Base-by-base conservation (phyloP, 352 stramenopile genomes). In the Plasmopara muralis region DNA sequence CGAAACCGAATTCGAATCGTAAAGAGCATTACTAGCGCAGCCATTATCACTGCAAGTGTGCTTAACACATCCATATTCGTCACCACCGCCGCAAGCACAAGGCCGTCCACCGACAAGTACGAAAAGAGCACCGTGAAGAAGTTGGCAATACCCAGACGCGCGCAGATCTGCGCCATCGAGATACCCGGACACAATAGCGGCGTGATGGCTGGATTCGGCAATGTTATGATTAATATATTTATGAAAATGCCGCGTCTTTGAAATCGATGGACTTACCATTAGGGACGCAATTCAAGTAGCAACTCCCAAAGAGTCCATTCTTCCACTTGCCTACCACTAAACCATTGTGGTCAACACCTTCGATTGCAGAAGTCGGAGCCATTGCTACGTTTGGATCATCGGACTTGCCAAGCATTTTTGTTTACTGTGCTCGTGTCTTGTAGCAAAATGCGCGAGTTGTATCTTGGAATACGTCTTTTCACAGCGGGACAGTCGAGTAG, bases 1-100 rank as follows among this genome's bases (percentile, higher is more conserved):
- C 66, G 68, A 46, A 64, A 83, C 13, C 74, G 74, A 29, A 82
- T 64, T n/a, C 68, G 68, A 31, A 67, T 64, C 18, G 71, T 60
- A 35, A 68, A 68, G 35, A 76, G 39, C 35, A 56, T 38, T 45
- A 63, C 58, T 41, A 69, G 15, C 18, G 74, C 40, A 16, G 15
- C 53, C 43, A 61, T 31, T 52, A 82, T 67, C n/a, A 77, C 57
- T 20, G 50, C 47, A 7, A 81, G 55, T 18, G 52, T 74, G 40
- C 50, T 56, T 34, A 72, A 31, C 8, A 83, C 61, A 28, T 60
- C 40, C 28, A 51, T 50, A 10, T 57, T 35, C 1, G 62, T 72
- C 13, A 60, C 52, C 0, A 46, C 60, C 5, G 68, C 68, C n/a
- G 66, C 47, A 37, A 75, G 49, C 14, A 60, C 60, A 16, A 77